A percentile compares a stretch with the other conserved stretches of the same genome.
phyloP scores from a whole-genome alignment of 176 grass and related monocot genomes.

The Aegilops umbellulata region DNA sequence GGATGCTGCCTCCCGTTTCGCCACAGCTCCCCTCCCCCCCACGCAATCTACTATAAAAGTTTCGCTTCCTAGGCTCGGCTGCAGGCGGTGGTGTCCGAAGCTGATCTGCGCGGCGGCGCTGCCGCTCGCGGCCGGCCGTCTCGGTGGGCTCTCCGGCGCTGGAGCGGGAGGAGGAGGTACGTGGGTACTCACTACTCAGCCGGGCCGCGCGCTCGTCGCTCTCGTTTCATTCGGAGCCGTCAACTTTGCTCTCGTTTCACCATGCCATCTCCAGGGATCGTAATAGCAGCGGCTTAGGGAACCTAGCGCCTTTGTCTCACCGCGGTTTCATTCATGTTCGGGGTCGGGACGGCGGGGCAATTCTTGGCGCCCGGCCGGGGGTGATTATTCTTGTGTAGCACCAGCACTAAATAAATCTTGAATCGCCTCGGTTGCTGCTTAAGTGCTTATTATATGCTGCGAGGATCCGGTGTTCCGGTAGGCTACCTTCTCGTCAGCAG shows the following conservation, averaged over 20 bases:
- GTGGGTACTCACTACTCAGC: neutral
- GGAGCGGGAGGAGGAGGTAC: conserved; percentile 12
- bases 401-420: neutral
- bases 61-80: neutral
- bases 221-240: neutral
- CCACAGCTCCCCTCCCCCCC: neutral
- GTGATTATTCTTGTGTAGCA: neutral
- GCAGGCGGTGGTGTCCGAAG: neutral
- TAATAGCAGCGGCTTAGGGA: neutral
- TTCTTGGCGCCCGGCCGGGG: neutral
- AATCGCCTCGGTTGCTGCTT: neutral
- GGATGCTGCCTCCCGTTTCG: neutral
- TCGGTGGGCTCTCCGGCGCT: neutral
- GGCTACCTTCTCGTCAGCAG: neutral
- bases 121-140: neutral
- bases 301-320: neutral
- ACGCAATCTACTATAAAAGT: too few relatives aligned
- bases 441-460: neutral
- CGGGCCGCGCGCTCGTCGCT: neutral
- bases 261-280: neutral
- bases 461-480: neutral
- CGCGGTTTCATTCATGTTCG: neutral
- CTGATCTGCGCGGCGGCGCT: neutral
- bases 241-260: neutral
- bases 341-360: neutral